Evolutionary conservation across 148 eudicot genomes (phyloP).

Genomic region (Heliosperma pusillum): DNA sequence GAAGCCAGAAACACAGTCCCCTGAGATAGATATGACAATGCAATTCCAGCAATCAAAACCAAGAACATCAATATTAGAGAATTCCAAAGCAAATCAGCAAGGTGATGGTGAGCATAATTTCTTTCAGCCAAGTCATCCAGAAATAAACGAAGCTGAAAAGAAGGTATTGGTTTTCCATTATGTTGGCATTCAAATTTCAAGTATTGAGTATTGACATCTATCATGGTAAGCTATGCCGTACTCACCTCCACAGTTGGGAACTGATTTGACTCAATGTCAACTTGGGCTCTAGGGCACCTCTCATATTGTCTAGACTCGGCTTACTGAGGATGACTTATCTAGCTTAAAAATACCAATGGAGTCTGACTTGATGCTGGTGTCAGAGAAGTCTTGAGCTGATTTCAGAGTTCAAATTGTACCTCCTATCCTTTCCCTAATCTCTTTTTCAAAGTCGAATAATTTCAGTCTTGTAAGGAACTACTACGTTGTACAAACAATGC

Average conservation of each 20-base stretch:
- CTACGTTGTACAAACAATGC: too few relatives aligned
- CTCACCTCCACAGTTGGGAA: background rate
- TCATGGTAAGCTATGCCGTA: background rate
- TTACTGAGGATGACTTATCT: background rate
- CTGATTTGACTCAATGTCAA: background rate
- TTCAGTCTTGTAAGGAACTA: too few relatives aligned
- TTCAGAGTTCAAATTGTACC: background rate
- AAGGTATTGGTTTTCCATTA: conserved; percentile 39
- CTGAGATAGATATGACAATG: conserved; percentile 41
- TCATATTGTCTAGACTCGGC: too few relatives aligned
- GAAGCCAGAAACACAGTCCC: conserved; percentile 53
- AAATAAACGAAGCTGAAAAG: conserved; percentile 46
- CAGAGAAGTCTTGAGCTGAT: background rate
- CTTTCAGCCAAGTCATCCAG: conserved; percentile 35
- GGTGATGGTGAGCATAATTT: conserved; percentile 49
- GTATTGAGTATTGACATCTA: background rate
- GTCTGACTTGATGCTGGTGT: too few relatives aligned
- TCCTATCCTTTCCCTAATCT: background rate
- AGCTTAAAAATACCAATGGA: background rate
- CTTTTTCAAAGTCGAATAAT: background rate
- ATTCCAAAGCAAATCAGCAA: conserved; percentile 39
- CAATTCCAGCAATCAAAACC: conserved; percentile 57
- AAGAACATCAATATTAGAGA: conserved; percentile 34
- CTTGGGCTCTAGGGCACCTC: background rate
- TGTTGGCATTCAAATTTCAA: conserved; percentile 12